These are phyloP conservation scores for Aspergillus jensenii DNA, from an alignment of 2,329 filamentous ascomycete species.

Conservation along the genomic window DNA sequence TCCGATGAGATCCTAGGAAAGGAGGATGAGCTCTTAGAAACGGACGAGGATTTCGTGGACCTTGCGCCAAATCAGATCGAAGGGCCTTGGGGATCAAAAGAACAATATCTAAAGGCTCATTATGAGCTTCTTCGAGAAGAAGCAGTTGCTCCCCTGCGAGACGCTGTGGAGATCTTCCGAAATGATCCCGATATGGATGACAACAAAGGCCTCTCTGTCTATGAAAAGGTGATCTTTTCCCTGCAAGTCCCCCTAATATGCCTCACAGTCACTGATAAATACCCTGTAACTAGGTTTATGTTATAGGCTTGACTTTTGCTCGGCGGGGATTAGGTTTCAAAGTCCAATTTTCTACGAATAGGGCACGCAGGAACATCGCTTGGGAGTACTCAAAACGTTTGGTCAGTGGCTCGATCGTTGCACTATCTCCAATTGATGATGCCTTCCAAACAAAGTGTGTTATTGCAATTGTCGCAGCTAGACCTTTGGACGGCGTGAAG, in stretches of 20 bases:
- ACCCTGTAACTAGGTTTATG: slow-evolving; percentile 55
- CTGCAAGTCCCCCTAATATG: background rate
- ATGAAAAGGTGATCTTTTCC: slow-evolving; percentile 59
- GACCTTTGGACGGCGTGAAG: slow-evolving; percentile 63
- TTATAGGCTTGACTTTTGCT: slow-evolving; percentile 65
- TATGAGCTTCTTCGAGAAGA: slow-evolving; percentile 78
- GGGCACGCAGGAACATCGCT: slow-evolving; percentile 64
- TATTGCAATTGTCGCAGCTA: slow-evolving; percentile 70
- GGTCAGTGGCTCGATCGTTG: slow-evolving; percentile 55
- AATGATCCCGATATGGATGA: slow-evolving; percentile 58
- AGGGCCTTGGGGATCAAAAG: slow-evolving; percentile 59
- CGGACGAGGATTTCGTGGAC: slow-evolving; percentile 29
- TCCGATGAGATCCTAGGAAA: slow-evolving; percentile 38
- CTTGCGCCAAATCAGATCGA: slow-evolving; percentile 56
- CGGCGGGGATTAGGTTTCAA: slow-evolving; percentile 63
- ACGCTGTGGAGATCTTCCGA: slow-evolving; percentile 61
- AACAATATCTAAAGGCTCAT: slow-evolving; percentile 69
- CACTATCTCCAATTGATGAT: slow-evolving; percentile 55
- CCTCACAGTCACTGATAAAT: background rate
- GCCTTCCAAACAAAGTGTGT: slow-evolving; percentile 65
- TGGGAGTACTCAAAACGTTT: slow-evolving; percentile 66
- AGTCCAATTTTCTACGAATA: slow-evolving; percentile 68
- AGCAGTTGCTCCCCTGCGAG: slow-evolving; percentile 65
- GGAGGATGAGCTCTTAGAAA: slow-evolving; percentile 36
- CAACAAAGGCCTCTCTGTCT: slow-evolving; percentile 59